Evolutionary conservation across 176 grass and related monocot genomes (phyloP).

Genomic region (Areca catechu): DNA sequence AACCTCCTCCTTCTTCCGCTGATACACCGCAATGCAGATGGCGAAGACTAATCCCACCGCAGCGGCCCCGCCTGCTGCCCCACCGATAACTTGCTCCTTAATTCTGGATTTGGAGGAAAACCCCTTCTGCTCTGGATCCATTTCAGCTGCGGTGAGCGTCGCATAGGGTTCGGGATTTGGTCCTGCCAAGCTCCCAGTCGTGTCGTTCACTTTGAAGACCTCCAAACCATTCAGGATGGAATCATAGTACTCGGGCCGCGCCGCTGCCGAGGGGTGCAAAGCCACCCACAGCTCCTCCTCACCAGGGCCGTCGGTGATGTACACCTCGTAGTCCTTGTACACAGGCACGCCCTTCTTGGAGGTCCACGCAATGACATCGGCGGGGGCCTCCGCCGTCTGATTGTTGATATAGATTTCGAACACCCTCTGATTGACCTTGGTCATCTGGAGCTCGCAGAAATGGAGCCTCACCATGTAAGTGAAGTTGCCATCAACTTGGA

Average conservation of each 20-base stretch:
- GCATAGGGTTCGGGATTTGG: not conserved
- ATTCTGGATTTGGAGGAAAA: too few species aligned
- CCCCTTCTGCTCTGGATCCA: too few species aligned
- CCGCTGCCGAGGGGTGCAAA: slow-evolving; percentile 2
- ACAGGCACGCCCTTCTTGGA: not conserved
- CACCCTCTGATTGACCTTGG: slow-evolving; percentile 3
- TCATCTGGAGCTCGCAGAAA: slow-evolving; percentile 12
- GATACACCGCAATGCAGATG: not conserved
- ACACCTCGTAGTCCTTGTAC: slow-evolving; percentile 6
- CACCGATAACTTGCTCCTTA: too few species aligned
- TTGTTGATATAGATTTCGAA: slow-evolving; percentile 11
- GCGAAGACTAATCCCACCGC: not conserved
- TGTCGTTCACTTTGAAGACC: slow-evolving; percentile 1
- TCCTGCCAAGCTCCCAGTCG: not conserved
- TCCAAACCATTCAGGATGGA: slow-evolving; percentile 9
- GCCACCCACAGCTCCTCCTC: slow-evolving; percentile 9
- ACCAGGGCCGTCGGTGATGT: not conserved
- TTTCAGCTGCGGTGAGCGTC: too few species aligned
- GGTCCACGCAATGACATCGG: not conserved
- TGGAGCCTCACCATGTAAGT: not conserved
- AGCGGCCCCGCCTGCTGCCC: not conserved
- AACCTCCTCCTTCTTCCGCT: slow-evolving; percentile 1
- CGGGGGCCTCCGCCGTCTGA: not conserved
- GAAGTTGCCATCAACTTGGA: too few species aligned
- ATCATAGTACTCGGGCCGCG: slow-evolving; percentile 1